A percentile compares a stretch with the other conserved stretches of the same genome.
phyloP scores from a whole-genome alignment of 192 early-diverging fungal species.

The Coemansia biformis region DNA sequence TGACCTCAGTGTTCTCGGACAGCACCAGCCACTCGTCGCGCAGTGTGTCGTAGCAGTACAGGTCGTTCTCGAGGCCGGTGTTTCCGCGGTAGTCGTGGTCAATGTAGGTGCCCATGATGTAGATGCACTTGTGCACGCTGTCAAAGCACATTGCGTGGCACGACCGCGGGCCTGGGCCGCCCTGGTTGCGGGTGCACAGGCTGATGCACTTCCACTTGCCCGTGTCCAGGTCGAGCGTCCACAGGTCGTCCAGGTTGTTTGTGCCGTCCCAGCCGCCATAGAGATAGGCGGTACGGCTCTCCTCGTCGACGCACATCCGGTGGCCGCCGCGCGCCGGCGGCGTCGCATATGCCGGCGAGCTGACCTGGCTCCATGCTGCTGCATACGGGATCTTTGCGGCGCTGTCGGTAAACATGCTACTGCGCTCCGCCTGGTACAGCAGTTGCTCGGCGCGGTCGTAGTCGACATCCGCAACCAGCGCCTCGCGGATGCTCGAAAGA shows the following conservation, averaged over 20 bases:
- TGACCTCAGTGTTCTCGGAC: slow-evolving; percentile 71
- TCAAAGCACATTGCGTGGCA: slow-evolving; percentile 93
- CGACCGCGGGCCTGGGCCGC: slow-evolving; percentile 81
- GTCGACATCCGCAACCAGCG: slow-evolving; percentile 64
- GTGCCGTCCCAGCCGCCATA: slow-evolving; percentile 95
- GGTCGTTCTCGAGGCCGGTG: slow-evolving; percentile 71
- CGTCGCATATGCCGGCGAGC: slow-evolving; percentile 5
- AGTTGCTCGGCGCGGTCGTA: slow-evolving; percentile 70
- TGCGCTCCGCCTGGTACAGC: slow-evolving; percentile 55
- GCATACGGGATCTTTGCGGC: slow-evolving; percentile 64
- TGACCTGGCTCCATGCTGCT: slow-evolving; percentile 58
- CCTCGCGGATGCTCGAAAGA: slow-evolving; percentile 67
- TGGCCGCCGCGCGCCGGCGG: slow-evolving; percentile 85
- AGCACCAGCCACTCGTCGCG: slow-evolving; percentile 65
- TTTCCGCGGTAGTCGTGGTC: slow-evolving; percentile 67
- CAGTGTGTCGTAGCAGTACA: slow-evolving; percentile 82
- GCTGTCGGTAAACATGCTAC: slow-evolving; percentile 70
- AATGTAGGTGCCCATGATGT: slow-evolving; percentile 85
- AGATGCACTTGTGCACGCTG: slow-evolving; percentile 65
- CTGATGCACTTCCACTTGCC: slow-evolving; percentile 73
- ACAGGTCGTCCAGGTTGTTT: slow-evolving; percentile 84
- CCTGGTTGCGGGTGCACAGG: slow-evolving; percentile 65
- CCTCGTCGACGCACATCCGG: slow-evolving; percentile 91
- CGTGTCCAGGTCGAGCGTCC: slow-evolving; percentile 63
- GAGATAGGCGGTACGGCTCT: slow-evolving; percentile 69